These are phyloP conservation scores for Suillus ampliporus DNA, from an alignment of 768 basidiomycete genomes.

Conservation along the genomic window DNA sequence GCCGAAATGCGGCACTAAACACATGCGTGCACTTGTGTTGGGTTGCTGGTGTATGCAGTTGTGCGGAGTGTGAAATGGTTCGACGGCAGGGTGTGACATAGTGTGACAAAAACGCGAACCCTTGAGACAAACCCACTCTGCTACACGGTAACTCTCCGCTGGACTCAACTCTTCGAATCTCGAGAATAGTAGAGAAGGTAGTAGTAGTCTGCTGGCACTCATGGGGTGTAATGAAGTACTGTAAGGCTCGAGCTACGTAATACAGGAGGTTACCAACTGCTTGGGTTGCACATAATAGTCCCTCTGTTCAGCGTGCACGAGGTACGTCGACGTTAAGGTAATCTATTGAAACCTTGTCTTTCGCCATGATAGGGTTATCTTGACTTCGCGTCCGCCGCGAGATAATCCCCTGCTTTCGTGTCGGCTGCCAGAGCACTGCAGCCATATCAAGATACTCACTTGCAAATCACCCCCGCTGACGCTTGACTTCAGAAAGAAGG, in stretches of 20 bases:
- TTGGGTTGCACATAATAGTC: constrained; percentile 1
- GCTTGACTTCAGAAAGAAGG: constrained; percentile 6
- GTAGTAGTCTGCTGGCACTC: neutral
- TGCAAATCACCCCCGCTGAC: neutral
- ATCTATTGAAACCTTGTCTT: neutral
- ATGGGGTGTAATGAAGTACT: too few species aligned
- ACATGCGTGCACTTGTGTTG: too few species aligned
- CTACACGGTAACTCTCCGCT: too few species aligned
- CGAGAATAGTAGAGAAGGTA: too few species aligned
- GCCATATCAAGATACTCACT: neutral
- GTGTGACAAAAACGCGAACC: too few species aligned
- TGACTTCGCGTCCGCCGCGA: constrained; percentile 6
- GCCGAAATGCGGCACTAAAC: neutral
- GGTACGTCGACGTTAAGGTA: constrained; percentile 10
- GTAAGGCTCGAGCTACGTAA: neutral
- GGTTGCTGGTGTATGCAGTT: too few species aligned
- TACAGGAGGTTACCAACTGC: neutral
- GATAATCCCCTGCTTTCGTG: neutral
- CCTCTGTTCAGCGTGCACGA: neutral
- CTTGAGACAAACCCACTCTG: too few species aligned
- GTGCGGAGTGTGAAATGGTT: too few species aligned
- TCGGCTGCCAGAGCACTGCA: neutral
- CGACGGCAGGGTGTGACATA: too few species aligned
- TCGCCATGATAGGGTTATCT: neutral
- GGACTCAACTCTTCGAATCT: too few species aligned